Base-by-base conservation (phyloP, 1,284 basidiomycete species). In the Lentinula novae-zelandiae region DNA sequence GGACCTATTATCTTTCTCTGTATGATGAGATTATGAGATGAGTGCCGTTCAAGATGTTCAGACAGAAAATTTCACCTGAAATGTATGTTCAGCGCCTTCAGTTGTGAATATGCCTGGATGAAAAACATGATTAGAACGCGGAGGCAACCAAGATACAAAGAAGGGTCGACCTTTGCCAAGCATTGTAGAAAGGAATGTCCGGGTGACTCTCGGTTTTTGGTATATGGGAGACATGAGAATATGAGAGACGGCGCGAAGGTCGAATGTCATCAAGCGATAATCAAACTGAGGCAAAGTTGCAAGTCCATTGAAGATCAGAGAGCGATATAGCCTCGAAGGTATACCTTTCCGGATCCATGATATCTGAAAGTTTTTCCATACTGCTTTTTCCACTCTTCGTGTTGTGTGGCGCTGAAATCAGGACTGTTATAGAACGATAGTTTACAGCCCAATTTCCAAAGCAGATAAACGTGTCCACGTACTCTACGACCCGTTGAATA, bases 161-260 rank as follows among this genome's bases (percentile, higher is more conserved):
- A 36, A 27, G 8, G 5, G 52, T 27, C 31, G 36, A 77, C 77
- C 82, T 68, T 72, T 73, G 9, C 83, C 83, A 63, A 85, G 73
- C 2, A 84, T 69, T 31, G 73, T 73, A 13, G 76, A 70, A n/a
- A 85, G 69, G 39, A 82, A 69, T 34, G 71, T 63, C 13, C 81
- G 76, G 1, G 83, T 83, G 65, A 81, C 80, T 80, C 79, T 82
- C 15, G 83, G 83, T 65, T 83, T 84, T 65, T 83, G 78, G 62
- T 79, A 85, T 5, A 71, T 65, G 1, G 78, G 67, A 5, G 79
- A 80, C 63, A 73, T 80, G 36, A 85, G 72, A 20, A 85, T 70
- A 67, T 84, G 76, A 3, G 76, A 71, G 15, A 83, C 69, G 12
- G 76, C 78, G 7, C 76, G 75, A 53, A 79, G 73, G 67, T 85